These are phyloP conservation scores for Nelumbo lutea DNA, from an alignment of 164 flowering plant genomes.

Conservation along the genomic window DNA sequence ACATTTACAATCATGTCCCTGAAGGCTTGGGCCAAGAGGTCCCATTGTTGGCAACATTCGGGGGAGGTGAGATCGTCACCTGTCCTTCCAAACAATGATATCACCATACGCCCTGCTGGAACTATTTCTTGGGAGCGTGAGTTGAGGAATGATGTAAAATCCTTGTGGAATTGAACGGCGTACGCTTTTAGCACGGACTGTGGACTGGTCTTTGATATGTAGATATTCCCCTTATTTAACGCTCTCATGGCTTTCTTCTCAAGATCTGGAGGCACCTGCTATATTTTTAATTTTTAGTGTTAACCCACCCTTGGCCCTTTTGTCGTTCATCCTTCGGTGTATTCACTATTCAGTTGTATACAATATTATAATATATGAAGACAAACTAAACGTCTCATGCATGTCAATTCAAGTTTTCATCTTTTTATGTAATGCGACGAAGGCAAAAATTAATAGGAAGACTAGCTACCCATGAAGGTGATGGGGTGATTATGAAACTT, in stretches of 20 bases:
- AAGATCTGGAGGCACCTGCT: not conserved
- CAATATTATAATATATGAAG: too few species aligned
- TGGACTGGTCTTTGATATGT: not conserved
- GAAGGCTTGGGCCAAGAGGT: conserved; percentile 25
- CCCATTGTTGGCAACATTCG: not conserved
- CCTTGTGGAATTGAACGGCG: not conserved
- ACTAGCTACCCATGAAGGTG: too few species aligned
- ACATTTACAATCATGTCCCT: conserved; percentile 33
- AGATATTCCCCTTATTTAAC: not conserved
- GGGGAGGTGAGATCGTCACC: not conserved
- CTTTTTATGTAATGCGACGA: too few species aligned
- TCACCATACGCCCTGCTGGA: not conserved
- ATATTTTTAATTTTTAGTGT: too few species aligned
- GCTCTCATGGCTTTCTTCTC: not conserved
- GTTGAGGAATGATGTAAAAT: not conserved
- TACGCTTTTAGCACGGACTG: not conserved
- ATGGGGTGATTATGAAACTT: too few species aligned
- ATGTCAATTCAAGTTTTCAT: too few species aligned
- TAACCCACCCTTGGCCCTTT: conserved; percentile 20
- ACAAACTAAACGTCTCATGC: too few species aligned
- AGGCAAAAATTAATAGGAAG: too few species aligned
- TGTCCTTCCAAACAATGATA: not conserved
- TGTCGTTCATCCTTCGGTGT: too few species aligned
- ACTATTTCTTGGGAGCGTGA: not conserved
- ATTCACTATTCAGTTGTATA: too few species aligned